Base-by-base conservation (phyloP, 1,284 basidiomycete genomes). In the Malassezia furfur region DNA sequence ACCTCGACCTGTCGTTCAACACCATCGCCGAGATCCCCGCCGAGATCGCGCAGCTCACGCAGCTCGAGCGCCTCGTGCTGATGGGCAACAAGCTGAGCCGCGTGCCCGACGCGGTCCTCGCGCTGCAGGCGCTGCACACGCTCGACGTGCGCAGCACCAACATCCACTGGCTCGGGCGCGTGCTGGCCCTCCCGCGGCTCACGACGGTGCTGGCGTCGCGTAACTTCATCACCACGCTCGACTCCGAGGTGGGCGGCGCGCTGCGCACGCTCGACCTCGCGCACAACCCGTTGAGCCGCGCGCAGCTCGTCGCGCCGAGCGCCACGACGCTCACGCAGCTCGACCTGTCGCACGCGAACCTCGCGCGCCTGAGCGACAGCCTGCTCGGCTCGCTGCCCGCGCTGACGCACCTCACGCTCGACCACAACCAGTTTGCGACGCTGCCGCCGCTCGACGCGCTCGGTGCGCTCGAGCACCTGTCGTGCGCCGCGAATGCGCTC, bases 1-100 rank as follows among this genome's bases (percentile, higher is more conserved):
- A 93, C 66, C 82, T 99, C 19, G 93, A 98, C 72, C 81, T 96
- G 41, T 96, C 93, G 0, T 96, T 96, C 80, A 98, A 99, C 78
- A 83, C 82, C 73, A 86, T 98, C 64, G 80, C 81, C 0, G 81
- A 84, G 47, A 80, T 98, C 3, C 91, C 93, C 0, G 82, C 86
- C 25, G 82, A 86, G 52, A 84, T 98, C 47, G 85, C 85, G 1
- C 78, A 82, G 39, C 78, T 98, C 8, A 38, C 50, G 39, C 59
- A 66, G 17, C 56, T 74, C 36, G 62, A 72, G 50, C 63, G 69
- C 3, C 62, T 74, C 28, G 61, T 72, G 9, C 56, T 74, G 3
- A 66, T 64, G 12, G 69, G 64, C 38, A 74, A 74, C 57, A 59
- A 54, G 40, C 52, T 74, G 47, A 65, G 63, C 46, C 48, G 54